Percentiles rank a stretch among this genome's conserved stretches.
phyloP scores from a whole-genome alignment of 768 basidiomycete genomes.

The Serendipita sp. region DNA sequence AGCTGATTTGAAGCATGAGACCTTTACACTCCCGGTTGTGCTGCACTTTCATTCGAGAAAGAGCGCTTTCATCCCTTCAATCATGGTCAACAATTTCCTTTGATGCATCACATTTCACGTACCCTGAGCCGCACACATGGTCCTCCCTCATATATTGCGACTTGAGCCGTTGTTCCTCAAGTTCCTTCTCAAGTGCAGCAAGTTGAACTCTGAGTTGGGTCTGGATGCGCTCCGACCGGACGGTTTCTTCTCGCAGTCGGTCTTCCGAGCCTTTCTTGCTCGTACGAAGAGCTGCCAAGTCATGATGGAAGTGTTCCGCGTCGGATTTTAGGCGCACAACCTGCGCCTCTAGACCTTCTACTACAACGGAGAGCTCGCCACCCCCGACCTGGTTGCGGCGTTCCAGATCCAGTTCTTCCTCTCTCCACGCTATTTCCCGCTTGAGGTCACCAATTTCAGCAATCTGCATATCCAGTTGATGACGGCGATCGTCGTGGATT shows the following conservation, averaged over 20 bases:
- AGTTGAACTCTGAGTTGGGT: constrained; percentile 57
- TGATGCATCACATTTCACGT: background rate
- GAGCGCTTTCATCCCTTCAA: background rate
- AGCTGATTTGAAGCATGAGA: constrained; percentile 75
- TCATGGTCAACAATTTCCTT: too few relatives aligned
- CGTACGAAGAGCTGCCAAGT: constrained; percentile 47
- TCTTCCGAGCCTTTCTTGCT: constrained; percentile 37
- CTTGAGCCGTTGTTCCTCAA: constrained; percentile 24
- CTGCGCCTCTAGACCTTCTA: constrained; percentile 57
- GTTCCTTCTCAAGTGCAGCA: constrained; percentile 47
- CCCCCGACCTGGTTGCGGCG: constrained; percentile 43
- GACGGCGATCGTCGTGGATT: constrained; percentile 54
- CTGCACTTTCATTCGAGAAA: constrained; percentile 33
- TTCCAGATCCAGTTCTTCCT: constrained; percentile 52
- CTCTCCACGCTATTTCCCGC: constrained; percentile 43
- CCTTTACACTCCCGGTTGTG: constrained; percentile 85
- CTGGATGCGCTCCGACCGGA: constrained; percentile 33
- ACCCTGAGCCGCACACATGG: background rate
- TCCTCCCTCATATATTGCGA: background rate
- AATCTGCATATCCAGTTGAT: constrained; percentile 56
- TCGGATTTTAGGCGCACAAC: constrained; percentile 58
- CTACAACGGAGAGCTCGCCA: constrained; percentile 45
- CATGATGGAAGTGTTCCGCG: constrained; percentile 62
- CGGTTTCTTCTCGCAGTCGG: constrained; percentile 25
- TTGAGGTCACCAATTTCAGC: constrained; percentile 67